Base-by-base conservation (phyloP, 352 stramenopile genomes). In the Pythium phragmitis region DNA sequence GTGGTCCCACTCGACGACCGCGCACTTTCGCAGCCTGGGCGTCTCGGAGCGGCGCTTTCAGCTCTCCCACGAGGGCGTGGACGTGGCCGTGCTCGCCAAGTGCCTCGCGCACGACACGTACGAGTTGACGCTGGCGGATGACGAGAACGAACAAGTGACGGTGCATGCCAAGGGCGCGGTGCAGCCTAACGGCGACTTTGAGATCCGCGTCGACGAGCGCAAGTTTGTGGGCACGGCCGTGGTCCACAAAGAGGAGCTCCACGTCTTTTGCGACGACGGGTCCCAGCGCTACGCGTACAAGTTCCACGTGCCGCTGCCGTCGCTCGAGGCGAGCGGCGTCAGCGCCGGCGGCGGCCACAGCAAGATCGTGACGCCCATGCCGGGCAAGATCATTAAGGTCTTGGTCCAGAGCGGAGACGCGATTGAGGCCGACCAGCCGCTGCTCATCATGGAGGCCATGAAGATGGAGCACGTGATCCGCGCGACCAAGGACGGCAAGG, bases 361-460 rank as follows among this genome's bases (percentile, higher is more conserved):
- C 53, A 89, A 82, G 69, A 80, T 95, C 51, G 55, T 88, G 59
- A 88, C 93, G 63, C 96, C 96, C 16, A 99, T 99, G 96, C 96
- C 96, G 30, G 95, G 94, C 48, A 98, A 97, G 69, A 91, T 99
- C 60, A 89, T 96, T 48, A 89, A 94, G 53, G 86, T 98, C 53
- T 70, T 95, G 61, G 84, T 92, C 60, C 80, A 88, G 51, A 80
- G 76, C n/a, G 96, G 96, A 21, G 87, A 98, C 43, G 57, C 36
- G 7, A 96, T 99, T 48, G 76, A 72, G 12, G 75, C 79, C 50
- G 94, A 96, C 63, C 86, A 98, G 65, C 76, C 93, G 16, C 67
- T 99, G 43, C 49, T 98, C 52, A 96, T 98, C 60, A 94, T 98
- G 80, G 96, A 98, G 73, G 95, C 96, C 28, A 99, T 99, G 96